These are phyloP conservation scores for Allantophomopsis cytisporea DNA, from an alignment of 2,329 filamentous ascomycete genomes.

Conservation along the genomic window DNA sequence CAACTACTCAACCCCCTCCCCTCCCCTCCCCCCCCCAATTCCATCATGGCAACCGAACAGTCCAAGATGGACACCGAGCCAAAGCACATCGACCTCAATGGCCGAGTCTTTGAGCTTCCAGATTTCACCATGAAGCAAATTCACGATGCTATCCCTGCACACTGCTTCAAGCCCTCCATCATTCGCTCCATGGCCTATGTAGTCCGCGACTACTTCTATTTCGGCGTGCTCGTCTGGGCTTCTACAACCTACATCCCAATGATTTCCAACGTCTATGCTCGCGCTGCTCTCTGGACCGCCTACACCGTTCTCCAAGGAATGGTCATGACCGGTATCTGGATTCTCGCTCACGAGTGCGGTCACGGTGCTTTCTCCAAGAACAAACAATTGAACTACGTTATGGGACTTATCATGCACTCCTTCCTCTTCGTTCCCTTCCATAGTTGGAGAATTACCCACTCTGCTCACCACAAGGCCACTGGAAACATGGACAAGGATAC, in stretches of 20 bases:
- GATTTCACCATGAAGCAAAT: conserved; percentile 18
- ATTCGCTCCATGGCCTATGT: conserved; percentile 39
- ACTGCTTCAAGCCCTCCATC: conserved; percentile 46
- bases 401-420: conserved; percentile 54
- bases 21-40: too few species aligned
- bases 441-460: conserved; percentile 59
- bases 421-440: conserved; percentile 55
- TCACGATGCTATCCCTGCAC: conserved; percentile 36
- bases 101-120: conserved; percentile 11
- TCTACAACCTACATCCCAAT: conserved; percentile 39
- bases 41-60: not conserved
- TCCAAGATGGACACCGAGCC: not conserved
- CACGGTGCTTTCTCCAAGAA: conserved; percentile 53
- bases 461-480: conserved; percentile 53
- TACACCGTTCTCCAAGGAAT: conserved; percentile 55
- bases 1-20: too few species aligned
- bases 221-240: conserved; percentile 30
- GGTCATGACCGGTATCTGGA: conserved; percentile 56
- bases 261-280: conserved; percentile 28
- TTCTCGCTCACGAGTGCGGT: conserved; percentile 57
- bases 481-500: conserved; percentile 56
- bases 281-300: conserved; percentile 34
- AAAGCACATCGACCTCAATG: conserved; percentile 1
- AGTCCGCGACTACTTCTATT: conserved; percentile 37
- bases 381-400: conserved; percentile 40